phyloP scores from a whole-genome alignment of 2,329 filamentous ascomycete genomes.

The Arthroderma sp. region DNA sequence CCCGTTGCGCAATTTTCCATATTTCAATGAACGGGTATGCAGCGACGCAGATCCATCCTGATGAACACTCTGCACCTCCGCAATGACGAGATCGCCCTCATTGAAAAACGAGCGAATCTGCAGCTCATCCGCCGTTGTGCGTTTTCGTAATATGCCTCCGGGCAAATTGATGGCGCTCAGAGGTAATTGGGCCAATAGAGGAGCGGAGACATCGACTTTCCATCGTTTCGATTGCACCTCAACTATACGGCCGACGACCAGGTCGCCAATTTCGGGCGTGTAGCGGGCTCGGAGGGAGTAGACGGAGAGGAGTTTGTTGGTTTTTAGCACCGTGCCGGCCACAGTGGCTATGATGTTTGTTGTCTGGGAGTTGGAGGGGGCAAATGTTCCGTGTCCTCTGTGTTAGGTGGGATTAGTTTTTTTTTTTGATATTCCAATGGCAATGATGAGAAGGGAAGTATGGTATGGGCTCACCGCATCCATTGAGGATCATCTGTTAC shows the following conservation, averaged over 20 bases:
- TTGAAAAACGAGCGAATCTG: conserved; percentile 96
- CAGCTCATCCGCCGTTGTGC: conserved; percentile 90
- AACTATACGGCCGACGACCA: conserved; percentile 85
- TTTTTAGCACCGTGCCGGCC: conserved; percentile 78
- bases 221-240: conserved; percentile 89
- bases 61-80: conserved; percentile 84
- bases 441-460: background rate
- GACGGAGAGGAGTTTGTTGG: conserved; percentile 92
- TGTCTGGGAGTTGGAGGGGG: conserved; percentile 36
- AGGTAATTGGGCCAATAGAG: conserved; percentile 71
- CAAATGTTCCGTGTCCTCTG: conserved; percentile 87
- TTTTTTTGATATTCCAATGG: background rate
- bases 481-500: conserved; percentile 83
- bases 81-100: conserved; percentile 85
- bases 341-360: conserved; percentile 76
- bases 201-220: conserved; percentile 86
- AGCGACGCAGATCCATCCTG: conserved; percentile 73
- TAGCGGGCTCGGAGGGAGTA: conserved; percentile 84
- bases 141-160: conserved; percentile 76
- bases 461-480: conserved; percentile 53
- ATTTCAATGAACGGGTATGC: conserved; percentile 82
- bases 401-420: background rate
- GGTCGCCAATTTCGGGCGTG: conserved; percentile 87
- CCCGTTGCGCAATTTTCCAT: conserved; percentile 90
- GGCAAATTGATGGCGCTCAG: conserved; percentile 88